Evolutionary conservation across 495 filamentous ascomycete genomes (phyloP), one percentile per base, ranked within the genome.

Genomic region (Hyaloscypha hepaticicola): DNA sequence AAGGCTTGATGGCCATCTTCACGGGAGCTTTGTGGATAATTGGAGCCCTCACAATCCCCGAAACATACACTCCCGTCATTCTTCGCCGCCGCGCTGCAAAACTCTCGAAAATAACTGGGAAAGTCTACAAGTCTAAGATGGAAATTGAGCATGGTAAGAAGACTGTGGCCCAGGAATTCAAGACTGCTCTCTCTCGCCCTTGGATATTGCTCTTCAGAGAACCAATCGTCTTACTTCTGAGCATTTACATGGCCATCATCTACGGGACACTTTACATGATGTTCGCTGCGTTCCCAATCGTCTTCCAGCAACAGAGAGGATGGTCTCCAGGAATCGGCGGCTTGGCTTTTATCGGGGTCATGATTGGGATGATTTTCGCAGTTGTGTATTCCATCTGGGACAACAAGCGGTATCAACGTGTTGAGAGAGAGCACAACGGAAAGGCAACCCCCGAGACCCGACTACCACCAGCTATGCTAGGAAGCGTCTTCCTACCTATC

Each of bases 241-340:
- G 90, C 70, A 78, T 94, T 8, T 84, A 96, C 69, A 79, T 91
- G 27, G 68, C 72, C 14, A 60, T 74, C n/a, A 76, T 96, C 51
- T 83, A 97, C 29, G 94, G 92, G 31, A 92, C 93, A 9, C 77
- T 97, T 0, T 97, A 98, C 74, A 82, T 97, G 41, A 90, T 96
- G 75, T 96, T 98, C 72, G 91, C 90, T 22, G 92, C 93, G 6
- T 96, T 96, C 76, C 87, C 91, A 38, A 81, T 96, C 63, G 88
- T 96, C 29, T 98, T 91, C 75, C 74, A 85, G 63, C 75, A 84
- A 28, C 79, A 87, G 24, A 88, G 96, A 67, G 86, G 85, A 26
- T 89, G 96, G 77, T 80, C 79, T 7, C 77, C 90, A 1, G 91
- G 89, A 73, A 85, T 92, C 66, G 83, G 85, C 4, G 93, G 94